A percentile compares a stretch with the other conserved stretches of the same genome.
phyloP scores from a whole-genome alignment of 192 early-diverging fungal genomes.

The Thamnidium elegans region DNA sequence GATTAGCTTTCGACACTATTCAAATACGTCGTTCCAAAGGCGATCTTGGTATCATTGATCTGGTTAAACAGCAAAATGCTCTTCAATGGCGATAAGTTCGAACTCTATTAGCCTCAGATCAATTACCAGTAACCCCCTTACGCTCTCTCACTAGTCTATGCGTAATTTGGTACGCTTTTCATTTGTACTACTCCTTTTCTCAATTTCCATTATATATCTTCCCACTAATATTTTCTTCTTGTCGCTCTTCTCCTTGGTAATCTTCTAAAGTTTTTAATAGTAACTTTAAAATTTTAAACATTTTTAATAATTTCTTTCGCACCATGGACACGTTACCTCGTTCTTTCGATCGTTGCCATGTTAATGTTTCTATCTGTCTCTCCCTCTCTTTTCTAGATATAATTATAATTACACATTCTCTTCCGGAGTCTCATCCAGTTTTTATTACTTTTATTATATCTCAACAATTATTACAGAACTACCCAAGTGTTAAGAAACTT shows the following conservation, averaged over 20 bases:
- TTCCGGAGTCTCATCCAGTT: neutral
- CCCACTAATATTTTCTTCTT: neutral
- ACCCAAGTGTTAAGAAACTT: neutral
- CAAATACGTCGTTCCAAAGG: neutral
- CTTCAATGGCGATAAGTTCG: constrained; percentile 1
- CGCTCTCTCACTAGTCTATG: neutral
- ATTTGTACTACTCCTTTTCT: neutral
- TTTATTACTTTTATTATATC: neutral
- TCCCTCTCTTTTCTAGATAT: neutral
- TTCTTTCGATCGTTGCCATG: neutral
- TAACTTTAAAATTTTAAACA: neutral
- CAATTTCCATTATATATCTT: neutral
- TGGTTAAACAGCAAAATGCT: neutral
- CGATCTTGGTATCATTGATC: neutral
- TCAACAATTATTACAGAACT: neutral
- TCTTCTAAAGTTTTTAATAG: too few species aligned
- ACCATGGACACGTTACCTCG: neutral
- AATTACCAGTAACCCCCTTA: neutral
- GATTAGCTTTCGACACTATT: neutral
- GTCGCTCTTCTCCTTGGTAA: too few species aligned
- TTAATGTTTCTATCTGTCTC: neutral
- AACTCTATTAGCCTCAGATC: neutral
- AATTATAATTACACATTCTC: neutral
- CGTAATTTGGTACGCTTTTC: neutral
- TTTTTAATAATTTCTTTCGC: neutral